A percentile compares a stretch with the other conserved stretches of the same genome.
Conservation (phyloP, 2,329 filamentous ascomycete species). For the Clonostachys solani region DNA sequence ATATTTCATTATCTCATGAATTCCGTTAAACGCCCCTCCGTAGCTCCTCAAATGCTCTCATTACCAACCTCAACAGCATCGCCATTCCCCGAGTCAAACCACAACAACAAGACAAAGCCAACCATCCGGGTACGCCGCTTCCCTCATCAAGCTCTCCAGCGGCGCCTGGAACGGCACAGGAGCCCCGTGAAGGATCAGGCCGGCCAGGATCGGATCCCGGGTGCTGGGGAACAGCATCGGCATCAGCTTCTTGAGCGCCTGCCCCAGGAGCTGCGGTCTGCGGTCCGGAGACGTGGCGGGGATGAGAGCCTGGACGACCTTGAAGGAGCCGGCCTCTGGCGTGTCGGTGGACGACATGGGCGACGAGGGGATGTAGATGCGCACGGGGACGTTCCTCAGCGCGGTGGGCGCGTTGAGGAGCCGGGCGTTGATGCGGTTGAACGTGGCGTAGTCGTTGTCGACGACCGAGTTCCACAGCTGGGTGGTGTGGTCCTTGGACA, state of each 20-base stretch:
- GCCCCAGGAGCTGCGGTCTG: slow-evolving; percentile 58
- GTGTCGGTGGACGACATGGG: slow-evolving; percentile 34
- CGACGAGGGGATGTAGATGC: slow-evolving; percentile 75
- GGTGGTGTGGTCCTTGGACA: slow-evolving; percentile 80
- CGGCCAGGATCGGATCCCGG: slow-evolving; percentile 77
- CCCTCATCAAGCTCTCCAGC: slow-evolving; percentile 77
- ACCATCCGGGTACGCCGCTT: slow-evolving; percentile 85
- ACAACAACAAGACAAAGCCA: slow-evolving; percentile 82
- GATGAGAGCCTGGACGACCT: slow-evolving; percentile 73
- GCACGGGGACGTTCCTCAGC: slow-evolving; percentile 79
- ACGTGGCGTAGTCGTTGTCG: slow-evolving; percentile 70
- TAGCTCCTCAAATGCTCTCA: background rate
- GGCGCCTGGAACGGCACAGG: slow-evolving; percentile 75
- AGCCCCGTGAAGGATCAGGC: slow-evolving; percentile 81
- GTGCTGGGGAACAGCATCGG: slow-evolving; percentile 84
- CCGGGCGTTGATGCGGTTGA: slow-evolving; percentile 69
- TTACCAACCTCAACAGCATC: background rate
- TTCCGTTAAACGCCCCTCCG: background rate
- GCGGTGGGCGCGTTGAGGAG: slow-evolving; percentile 72
- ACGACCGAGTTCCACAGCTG: slow-evolving; percentile 78
- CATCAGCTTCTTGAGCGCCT: slow-evolving; percentile 69
- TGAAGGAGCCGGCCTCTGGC: slow-evolving; percentile 46
- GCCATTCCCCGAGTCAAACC: slow-evolving; percentile 38
- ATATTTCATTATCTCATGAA: background rate
- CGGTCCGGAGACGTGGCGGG: slow-evolving; percentile 35